Evolutionary conservation across 2,329 filamentous ascomycete species (phyloP), one percentile per base, ranked within the genome.

Genomic region (Didymella lethalis): DNA sequence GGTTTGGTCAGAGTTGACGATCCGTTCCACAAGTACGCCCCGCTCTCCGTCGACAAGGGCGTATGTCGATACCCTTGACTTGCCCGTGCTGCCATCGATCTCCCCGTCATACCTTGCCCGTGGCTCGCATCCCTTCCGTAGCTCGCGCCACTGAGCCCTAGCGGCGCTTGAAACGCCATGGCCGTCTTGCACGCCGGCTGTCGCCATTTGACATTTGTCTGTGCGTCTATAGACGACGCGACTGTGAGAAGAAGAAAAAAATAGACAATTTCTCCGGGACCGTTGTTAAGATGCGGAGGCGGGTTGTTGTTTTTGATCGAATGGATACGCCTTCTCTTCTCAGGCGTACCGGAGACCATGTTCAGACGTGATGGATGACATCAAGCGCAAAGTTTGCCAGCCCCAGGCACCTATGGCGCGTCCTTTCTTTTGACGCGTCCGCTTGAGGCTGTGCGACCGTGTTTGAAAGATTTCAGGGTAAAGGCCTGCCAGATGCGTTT

Each of bases 81-180:
- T 68, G 71, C 65, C 71, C 68, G 68, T 73, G 70, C 68, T 68
- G 65, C 67, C 66, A 69, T 71, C 69, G 68, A 75, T 75, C 72
- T 73, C 66, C 68, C 65, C 62, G 67, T 71, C 65, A 59, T 71
- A 67, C 68, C 72, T 71, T 70, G 69, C 65, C 57, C 51, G 65
- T 68, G 72, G 74, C 71, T 69, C 66, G 70, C 73, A 75, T 75
- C 68, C 71, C 71, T 72, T 73, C 73, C 71, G 67, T 66, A 69
- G 54, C 70, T 65, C 61, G 67, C 72, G 69, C 69, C 71, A 69
- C 73, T 63, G 56, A 59, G 57, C 63, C 68, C 61, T 64, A 64
- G 67, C 65, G 47, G 53, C 60, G 61, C 64, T 66, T 68, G 70
- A 73, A 70, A 73, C 73, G 71, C 72, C 70, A 71, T 73, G 67